These are phyloP conservation scores for Lobosporangium transversale DNA, from an alignment of 192 early-diverging fungal species.

Conservation along the genomic window DNA sequence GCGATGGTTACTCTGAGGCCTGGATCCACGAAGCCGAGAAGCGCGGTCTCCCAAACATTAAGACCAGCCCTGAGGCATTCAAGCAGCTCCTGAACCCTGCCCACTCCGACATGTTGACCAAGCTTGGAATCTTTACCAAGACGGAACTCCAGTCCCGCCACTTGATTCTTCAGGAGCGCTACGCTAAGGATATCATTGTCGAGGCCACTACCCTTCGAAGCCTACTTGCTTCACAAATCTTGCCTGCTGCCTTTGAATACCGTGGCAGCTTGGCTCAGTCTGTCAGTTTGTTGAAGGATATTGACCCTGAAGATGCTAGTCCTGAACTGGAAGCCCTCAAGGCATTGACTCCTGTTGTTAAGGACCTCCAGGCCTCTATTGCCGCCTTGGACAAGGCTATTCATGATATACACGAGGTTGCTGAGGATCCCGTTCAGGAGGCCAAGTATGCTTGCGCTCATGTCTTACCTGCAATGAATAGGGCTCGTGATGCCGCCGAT, in stretches of 20 bases:
- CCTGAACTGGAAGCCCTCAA: conserved; percentile 80
- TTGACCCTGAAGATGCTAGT: conserved; percentile 52
- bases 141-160: conserved; percentile 91
- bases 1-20: conserved; percentile 96
- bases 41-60: conserved; percentile 97
- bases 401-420: conserved; percentile 64
- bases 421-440: conserved; percentile 66
- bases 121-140: conserved; percentile 85
- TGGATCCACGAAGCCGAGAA: conserved; percentile 94
- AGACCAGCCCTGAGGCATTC: conserved; percentile 90
- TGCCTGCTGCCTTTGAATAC: conserved; percentile 91
- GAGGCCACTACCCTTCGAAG: conserved; percentile 89
- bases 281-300: conserved; percentile 72
- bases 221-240: conserved; percentile 84
- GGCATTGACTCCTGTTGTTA: conserved; percentile 70
- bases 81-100: conserved; percentile 76
- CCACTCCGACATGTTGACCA: conserved; percentile 83
- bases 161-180: conserved; percentile 97
- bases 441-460: conserved; percentile 69
- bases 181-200: conserved; percentile 95
- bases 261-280: conserved; percentile 87
- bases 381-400: conserved; percentile 67
- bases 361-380: conserved; percentile 63
- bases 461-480: conserved; percentile 78
- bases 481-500: conserved; percentile 77